Evolutionary conservation across 1,284 basidiomycete species (phyloP).

Genomic region (Ceratobasidium sp.): DNA sequence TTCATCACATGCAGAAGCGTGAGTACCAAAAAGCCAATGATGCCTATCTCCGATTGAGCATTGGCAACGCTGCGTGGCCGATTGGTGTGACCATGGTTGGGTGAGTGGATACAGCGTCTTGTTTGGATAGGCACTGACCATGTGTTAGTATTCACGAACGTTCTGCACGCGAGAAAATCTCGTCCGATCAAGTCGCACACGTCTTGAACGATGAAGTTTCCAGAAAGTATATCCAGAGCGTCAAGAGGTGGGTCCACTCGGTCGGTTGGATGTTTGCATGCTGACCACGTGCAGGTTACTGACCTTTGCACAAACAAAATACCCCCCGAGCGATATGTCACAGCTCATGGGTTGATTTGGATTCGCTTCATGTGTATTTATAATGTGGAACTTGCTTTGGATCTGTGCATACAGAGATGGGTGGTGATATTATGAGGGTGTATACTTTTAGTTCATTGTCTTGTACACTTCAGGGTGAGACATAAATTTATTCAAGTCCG

Average conservation of each 20-base stretch:
- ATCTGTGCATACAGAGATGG: neutral
- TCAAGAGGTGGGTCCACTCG: constrained; percentile 75
- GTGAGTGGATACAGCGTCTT: constrained; percentile 55
- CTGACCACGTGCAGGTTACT: constrained; percentile 66
- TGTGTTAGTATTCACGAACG: constrained; percentile 89
- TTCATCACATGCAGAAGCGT: constrained; percentile 93
- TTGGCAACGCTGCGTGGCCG: constrained; percentile 99
- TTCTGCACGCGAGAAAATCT: constrained; percentile 96
- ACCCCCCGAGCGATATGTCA: constrained; percentile 88
- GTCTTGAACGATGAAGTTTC: constrained; percentile 99
- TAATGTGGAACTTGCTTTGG: neutral
- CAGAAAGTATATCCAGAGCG: constrained; percentile 97
- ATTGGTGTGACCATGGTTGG: constrained; percentile 99
- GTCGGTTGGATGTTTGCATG: neutral
- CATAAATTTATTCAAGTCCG: constrained; percentile 9
- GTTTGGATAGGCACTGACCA: constrained; percentile 14
- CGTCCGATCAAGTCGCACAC: constrained; percentile 95
- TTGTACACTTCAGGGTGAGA: neutral
- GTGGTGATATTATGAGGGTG: constrained; percentile 18
- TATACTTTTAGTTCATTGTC: constrained; percentile 9
- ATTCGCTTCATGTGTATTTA: constrained; percentile 5
- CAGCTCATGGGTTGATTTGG: constrained; percentile 82
- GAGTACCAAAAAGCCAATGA: constrained; percentile 97
- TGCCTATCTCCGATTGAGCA: constrained; percentile 93
- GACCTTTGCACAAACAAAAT: constrained; percentile 94